Evolutionary conservation across 805 yeast species (phyloP), one percentile per base, ranked within the genome.

Genomic region (Pichia ethanolica): DNA sequence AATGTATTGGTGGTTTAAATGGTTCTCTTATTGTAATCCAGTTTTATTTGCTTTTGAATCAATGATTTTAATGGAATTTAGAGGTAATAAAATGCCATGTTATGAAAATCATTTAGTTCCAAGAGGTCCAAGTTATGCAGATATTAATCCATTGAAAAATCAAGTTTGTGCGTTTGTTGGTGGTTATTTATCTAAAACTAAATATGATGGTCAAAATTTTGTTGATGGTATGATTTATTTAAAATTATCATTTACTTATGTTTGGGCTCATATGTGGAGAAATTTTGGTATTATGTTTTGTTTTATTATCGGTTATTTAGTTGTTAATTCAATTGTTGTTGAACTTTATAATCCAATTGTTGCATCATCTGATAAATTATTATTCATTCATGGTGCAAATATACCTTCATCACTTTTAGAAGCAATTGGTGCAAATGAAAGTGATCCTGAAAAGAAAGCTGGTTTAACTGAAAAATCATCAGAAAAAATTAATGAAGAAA

Each of bases 241-340:
- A 20, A 52, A 53, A 5, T 59, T 58, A 5, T 63, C 80, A 9
- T 87, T 65, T 64, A 59, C 64, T 39, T 88, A 82, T 70, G 60
- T 60, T 27, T 79, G 73, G 59, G 54, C 64, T 27, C 87, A 88
- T 64, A 73, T 77, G 45, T 88, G 96, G 96, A 80, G 95, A 70
- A 85, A 88, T 63, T 72, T 83, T 48, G 96, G 82, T 52, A 73
- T 77, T 49, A 49, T 71, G 50, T 51, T 74, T 56, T 75, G 62
- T 7, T 75, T 71, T 56, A 62, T 69, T 36, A 35, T 74, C 13
- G 71, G 74, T 53, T 73, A 73, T 61, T 54, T 75, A 34, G 36
- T 45, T 4, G 50, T 66, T 30, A 58, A 62, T 44, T 53, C 61
- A 5, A 7, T 66, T 25, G 50, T 64, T 4, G 65, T 61, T 38